These are phyloP conservation scores for Mariannaea sp. DNA, from an alignment of 2,329 filamentous ascomycete genomes.

Conservation along the genomic window DNA sequence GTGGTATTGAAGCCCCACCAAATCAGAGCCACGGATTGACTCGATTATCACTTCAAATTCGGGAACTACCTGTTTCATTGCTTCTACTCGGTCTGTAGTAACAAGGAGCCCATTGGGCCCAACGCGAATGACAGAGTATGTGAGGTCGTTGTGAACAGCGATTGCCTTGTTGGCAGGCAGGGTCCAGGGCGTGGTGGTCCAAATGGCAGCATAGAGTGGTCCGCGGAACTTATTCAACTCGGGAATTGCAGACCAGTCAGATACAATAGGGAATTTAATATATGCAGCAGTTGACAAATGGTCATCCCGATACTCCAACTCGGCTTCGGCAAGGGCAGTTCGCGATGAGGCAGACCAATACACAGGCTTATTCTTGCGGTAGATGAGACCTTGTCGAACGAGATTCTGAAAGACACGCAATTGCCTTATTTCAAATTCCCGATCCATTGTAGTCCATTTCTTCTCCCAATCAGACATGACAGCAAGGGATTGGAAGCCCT, in stretches of 20 bases:
- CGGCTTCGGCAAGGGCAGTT: conserved; percentile 81
- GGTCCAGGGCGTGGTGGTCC: conserved; percentile 99
- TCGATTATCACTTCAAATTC: conserved; percentile 58
- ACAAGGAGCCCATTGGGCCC: conserved; percentile 68
- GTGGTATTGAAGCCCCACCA: conserved; percentile 69
- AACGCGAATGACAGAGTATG: conserved; percentile 71
- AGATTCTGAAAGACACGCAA: conserved; percentile 76
- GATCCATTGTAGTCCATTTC: conserved; percentile 80
- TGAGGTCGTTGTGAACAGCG: conserved; percentile 74
- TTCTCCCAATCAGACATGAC: conserved; percentile 82
- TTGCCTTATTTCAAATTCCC: conserved; percentile 74
- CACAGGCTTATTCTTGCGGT: conserved; percentile 79
- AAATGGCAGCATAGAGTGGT: conserved; percentile 80
- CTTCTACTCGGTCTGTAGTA: conserved; percentile 71
- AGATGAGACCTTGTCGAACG: conserved; percentile 74
- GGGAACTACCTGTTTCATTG: conserved; percentile 56
- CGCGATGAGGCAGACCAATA: conserved; percentile 84
- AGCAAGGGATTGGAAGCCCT: conserved; percentile 72
- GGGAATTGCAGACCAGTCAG: conserved; percentile 39
- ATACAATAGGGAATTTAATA: conserved; percentile 74
- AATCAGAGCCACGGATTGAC: conserved; percentile 65
- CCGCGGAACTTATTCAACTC: conserved; percentile 48
- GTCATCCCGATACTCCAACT: conserved; percentile 80
- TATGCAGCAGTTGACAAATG: conserved; percentile 76
- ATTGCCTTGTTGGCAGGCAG: conserved; percentile 91